Base-by-base conservation (phyloP, 768 basidiomycete species). In the Xerocomellus chrysenteron region DNA sequence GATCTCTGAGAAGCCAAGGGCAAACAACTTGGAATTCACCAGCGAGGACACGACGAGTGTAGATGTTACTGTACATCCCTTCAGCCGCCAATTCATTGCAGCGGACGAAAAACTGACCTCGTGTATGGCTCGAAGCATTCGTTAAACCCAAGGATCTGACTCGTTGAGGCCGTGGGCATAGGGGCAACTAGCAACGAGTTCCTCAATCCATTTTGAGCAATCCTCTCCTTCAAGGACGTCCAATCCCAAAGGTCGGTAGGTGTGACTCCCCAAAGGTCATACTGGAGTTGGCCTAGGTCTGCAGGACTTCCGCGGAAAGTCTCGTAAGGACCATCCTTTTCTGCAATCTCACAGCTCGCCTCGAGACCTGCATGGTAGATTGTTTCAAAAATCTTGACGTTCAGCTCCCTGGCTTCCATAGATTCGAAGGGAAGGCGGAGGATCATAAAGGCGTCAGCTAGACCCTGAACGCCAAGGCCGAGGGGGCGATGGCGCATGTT, bases 101-200 rank as follows among this genome's bases (percentile, higher is more conserved):
- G 26, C 37, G 10, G 26, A 32, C 0, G 36, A 19, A 39, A n/a
- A 53, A 69, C 80, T 45, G 60, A 89, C 88, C 87, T 92, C 0
- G 96, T 98, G 74, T 98, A 99, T 1, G 97, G 94, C 75, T 99
- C 97, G 73, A 99, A 98, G 75, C 96, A 98, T 66, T 98, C 97
- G 73, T 98, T 99, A 80, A 90, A 90, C 42, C 97, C 97, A 49
- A 98, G 81, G 65, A 99, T 99, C 76, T 98, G 97, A 73, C 91
- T 94, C 3, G 97, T 99, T 24, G 94, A 96, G 1, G 97, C 97
- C 33, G 97, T 99, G 1, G 97, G 97, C 97, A 99, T 99, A n/a
- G 96, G 96, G 0, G 96, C 87, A 57, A 92, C 76, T 13, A 98
- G 78, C 17, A 98, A 78, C 32, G 96, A 95, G 77, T 98, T 98